phyloP scores from a whole-genome alignment of 2,329 filamentous ascomycete species.

The Trichoderma asperellum region DNA sequence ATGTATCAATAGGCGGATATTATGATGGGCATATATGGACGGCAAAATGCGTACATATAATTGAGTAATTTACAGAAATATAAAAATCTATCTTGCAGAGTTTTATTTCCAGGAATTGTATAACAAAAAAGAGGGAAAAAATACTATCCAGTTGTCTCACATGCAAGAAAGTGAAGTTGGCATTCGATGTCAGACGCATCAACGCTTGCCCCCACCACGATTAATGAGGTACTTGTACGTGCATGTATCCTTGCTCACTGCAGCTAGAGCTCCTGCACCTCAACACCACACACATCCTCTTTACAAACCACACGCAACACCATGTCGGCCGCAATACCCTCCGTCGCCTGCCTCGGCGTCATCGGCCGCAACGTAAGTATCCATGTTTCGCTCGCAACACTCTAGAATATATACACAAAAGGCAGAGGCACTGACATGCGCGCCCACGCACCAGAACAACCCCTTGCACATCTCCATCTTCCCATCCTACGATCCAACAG shows the following conservation, averaged over 20 bases:
- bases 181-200: background rate
- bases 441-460: conserved; percentile 70
- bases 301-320: conserved; percentile 15
- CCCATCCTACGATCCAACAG: conserved; percentile 67
- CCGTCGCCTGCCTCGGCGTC: conserved; percentile 89
- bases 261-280: conserved; percentile 27
- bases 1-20: background rate
- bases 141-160: background rate
- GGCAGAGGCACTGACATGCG: background rate
- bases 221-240: conserved; percentile 11
- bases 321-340: conserved; percentile 69
- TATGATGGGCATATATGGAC: background rate
- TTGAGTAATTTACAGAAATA: background rate
- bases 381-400: background rate
- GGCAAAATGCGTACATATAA: background rate
- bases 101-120: background rate
- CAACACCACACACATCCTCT: conserved; percentile 16
- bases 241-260: conserved; percentile 21
- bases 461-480: conserved; percentile 93
- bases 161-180: background rate
- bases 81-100: background rate
- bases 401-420: background rate
- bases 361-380: conserved; percentile 84
- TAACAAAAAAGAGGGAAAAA: background rate
- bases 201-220: background rate